Evolutionary conservation across 495 filamentous ascomycete genomes (phyloP).

Genomic region (Xylaria longipes): DNA sequence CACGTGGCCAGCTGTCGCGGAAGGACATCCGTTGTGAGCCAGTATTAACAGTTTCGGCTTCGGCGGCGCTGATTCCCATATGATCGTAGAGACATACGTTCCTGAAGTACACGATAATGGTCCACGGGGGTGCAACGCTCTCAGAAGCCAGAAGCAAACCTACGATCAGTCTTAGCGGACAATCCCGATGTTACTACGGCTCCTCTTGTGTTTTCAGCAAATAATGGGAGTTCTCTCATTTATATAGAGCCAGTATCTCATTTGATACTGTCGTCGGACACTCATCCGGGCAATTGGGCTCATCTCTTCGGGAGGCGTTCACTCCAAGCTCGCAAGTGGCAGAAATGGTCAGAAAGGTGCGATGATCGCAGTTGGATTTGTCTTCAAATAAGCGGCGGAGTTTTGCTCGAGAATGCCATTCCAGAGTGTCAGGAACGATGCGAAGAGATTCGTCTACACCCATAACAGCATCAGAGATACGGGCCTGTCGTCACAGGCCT

Average conservation of each 20-base stretch:
- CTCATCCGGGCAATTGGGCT: background rate
- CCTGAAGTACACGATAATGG: background rate
- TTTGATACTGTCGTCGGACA: background rate
- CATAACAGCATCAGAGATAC: too few relatives aligned
- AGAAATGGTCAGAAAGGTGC: background rate
- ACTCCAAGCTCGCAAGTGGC: background rate
- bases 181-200: background rate
- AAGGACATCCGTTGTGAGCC: background rate
- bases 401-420: background rate
- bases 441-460: too few relatives aligned
- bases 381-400: background rate
- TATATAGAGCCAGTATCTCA: background rate
- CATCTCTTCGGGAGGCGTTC: background rate
- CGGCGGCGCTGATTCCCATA: background rate
- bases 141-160: background rate
- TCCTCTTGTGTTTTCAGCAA: background rate
- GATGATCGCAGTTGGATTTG: background rate
- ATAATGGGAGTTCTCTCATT: background rate
- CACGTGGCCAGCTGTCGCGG: background rate
- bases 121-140: background rate
- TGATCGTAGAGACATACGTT: background rate
- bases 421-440: too few relatives aligned
- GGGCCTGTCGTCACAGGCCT: background rate
- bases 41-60: background rate
- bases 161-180: background rate